These are phyloP conservation scores for Microstroma glucosiphilum DNA, from an alignment of 1,284 basidiomycete genomes.

Conservation along the genomic window DNA sequence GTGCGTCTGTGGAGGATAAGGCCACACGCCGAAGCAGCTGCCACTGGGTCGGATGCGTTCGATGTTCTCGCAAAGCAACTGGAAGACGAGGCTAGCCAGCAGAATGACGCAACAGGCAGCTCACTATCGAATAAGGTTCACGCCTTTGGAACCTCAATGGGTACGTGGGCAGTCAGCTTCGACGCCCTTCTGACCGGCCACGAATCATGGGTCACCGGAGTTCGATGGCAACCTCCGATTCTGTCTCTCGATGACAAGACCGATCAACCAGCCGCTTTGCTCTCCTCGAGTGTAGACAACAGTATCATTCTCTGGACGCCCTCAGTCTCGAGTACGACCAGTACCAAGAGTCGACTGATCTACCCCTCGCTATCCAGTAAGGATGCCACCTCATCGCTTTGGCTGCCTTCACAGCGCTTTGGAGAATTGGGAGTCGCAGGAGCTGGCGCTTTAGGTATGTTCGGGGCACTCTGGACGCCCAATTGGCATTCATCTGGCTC, in stretches of 20 bases:
- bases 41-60: constrained; percentile 30
- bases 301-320: constrained; percentile 48
- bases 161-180: constrained; percentile 33
- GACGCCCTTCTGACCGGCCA: constrained; percentile 47
- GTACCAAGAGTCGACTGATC: not conserved
- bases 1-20: constrained; percentile 43
- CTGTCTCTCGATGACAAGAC: not conserved
- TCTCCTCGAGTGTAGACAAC: constrained; percentile 45
- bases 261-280: constrained; percentile 39
- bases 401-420: constrained; percentile 44
- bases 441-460: constrained; percentile 33
- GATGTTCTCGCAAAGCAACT: constrained; percentile 38
- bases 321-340: constrained; percentile 1
- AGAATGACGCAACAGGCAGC: constrained; percentile 20
- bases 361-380: constrained; percentile 14
- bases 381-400: constrained; percentile 32
- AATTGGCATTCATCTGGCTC: not conserved
- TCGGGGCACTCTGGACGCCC: constrained; percentile 41
- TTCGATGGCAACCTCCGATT: constrained; percentile 37
- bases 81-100: constrained; percentile 26
- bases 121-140: constrained; percentile 26
- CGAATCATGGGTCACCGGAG: constrained; percentile 43
- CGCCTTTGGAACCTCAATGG: constrained; percentile 13
- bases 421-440: constrained; percentile 46
- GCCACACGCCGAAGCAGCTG: not conserved